These are phyloP conservation scores for Aspergillus brasiliensis DNA, from an alignment of 2,329 filamentous ascomycete species.

Conservation along the genomic window DNA sequence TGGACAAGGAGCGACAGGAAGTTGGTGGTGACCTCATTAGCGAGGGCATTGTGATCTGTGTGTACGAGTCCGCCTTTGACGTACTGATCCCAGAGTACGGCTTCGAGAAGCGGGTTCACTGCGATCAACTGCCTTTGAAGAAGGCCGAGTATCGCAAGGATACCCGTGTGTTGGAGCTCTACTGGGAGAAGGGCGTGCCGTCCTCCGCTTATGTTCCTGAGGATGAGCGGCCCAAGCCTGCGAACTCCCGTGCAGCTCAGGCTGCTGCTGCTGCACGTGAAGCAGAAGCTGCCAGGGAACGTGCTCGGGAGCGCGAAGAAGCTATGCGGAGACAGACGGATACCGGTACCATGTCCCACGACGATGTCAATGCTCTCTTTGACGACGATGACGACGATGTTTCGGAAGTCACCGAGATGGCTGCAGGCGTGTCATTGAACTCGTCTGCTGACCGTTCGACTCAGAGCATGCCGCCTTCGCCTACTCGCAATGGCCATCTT, in stretches of 20 bases:
- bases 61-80: constrained; percentile 98
- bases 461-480: constrained; percentile 92
- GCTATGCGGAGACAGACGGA: constrained; percentile 90
- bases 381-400: constrained; percentile 89
- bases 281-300: constrained; percentile 78
- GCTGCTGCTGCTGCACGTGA: constrained; percentile 76
- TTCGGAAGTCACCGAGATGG: constrained; percentile 85
- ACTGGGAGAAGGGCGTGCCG: constrained; percentile 99
- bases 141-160: constrained; percentile 99
- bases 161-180: constrained; percentile 88
- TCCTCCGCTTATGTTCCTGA: constrained; percentile 96
- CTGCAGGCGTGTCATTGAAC: constrained; percentile 84
- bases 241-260: constrained; percentile 72
- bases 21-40: constrained; percentile 88
- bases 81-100: constrained; percentile 97
- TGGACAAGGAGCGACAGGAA: constrained; percentile 89
- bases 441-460: constrained; percentile 75
- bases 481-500: constrained; percentile 71
- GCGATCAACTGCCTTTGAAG: constrained; percentile 92
- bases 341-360: constrained; percentile 88
- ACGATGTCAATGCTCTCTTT: constrained; percentile 93
- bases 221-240: constrained; percentile 89
- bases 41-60: constrained; percentile 93
- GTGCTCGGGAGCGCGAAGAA: constrained; percentile 84
- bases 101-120: constrained; percentile 99